Conservation (phyloP, 345 rosid species). For the Rhodomyrtus tomentosa region DNA sequence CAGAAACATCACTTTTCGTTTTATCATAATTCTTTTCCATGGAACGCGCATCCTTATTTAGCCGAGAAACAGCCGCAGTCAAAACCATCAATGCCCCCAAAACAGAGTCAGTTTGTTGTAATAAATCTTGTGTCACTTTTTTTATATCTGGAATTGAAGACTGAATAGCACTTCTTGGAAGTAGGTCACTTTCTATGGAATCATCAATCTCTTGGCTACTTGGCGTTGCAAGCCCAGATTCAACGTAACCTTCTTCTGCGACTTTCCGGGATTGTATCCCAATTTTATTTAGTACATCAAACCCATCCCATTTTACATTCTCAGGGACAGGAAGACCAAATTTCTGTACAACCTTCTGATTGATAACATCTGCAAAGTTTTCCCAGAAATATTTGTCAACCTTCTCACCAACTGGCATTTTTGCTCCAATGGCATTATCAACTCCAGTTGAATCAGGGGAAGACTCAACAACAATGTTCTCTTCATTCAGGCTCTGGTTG, state of each 20-base stretch:
- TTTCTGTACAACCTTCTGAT: slow-evolving; percentile 57
- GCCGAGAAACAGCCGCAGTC: slow-evolving; percentile 60
- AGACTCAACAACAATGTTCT: slow-evolving; percentile 6
- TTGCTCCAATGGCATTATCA: slow-evolving; percentile 11
- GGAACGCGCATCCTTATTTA: slow-evolving; percentile 33
- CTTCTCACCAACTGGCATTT: slow-evolving; percentile 17
- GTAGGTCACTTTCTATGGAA: slow-evolving; percentile 23
- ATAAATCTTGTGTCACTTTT: slow-evolving; percentile 67
- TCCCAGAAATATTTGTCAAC: slow-evolving; percentile 58
- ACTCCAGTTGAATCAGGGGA: slow-evolving; percentile 6
- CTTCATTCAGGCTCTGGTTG: slow-evolving; percentile 7
- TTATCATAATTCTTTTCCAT: slow-evolving; percentile 13
- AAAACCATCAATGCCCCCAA: slow-evolving; percentile 87
- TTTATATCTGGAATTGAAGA: slow-evolving; percentile 73
- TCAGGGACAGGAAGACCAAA: slow-evolving; percentile 52
- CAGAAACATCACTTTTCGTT: slow-evolving; percentile 1
- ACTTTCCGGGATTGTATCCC: slow-evolving; percentile 63
- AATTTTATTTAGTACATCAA: slow-evolving; percentile 53
- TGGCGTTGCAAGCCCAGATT: slow-evolving; percentile 82
- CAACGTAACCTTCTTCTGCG: slow-evolving; percentile 68
- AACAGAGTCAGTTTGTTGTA: slow-evolving; percentile 76
- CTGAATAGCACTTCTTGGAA: slow-evolving; percentile 18
- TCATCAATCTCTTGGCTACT: slow-evolving; percentile 24
- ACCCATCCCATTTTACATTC: slow-evolving; percentile 67
- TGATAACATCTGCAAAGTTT: slow-evolving; percentile 44